phyloP scores from a whole-genome alignment of 345 rosid genomes.

The Linum trigynum region DNA sequence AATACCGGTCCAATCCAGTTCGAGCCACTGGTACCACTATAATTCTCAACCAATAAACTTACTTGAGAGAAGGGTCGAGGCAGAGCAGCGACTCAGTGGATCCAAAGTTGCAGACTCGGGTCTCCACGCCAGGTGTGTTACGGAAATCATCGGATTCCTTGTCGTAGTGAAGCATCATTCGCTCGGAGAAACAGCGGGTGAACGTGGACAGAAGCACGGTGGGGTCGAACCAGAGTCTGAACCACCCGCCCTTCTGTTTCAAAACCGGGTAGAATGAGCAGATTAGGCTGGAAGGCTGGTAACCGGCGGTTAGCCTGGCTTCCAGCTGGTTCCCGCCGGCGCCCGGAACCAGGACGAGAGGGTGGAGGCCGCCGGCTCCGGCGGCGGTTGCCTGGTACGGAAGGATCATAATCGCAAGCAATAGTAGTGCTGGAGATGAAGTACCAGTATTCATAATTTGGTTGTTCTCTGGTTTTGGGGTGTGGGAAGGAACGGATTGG shows the following conservation, averaged over 20 bases:
- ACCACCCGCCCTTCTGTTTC: constrained; percentile 61
- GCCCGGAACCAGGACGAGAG: constrained; percentile 70
- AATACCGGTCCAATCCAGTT: too few species aligned
- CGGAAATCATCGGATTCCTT: constrained; percentile 48
- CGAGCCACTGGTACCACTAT: too few species aligned
- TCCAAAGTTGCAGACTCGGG: constrained; percentile 56
- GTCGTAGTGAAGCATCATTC: constrained; percentile 66
- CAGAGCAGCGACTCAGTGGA: constrained; percentile 58
- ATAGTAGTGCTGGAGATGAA: not conserved
- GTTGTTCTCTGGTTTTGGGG: not conserved
- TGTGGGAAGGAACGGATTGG: too few species aligned
- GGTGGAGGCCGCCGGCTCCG: constrained; percentile 37
- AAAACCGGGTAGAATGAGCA: constrained; percentile 44
- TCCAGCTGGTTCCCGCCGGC: constrained; percentile 86
- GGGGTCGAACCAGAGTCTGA: constrained; percentile 79
- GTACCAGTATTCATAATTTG: not conserved
- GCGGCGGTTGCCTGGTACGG: constrained; percentile 19
- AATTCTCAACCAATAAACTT: constrained; percentile 6
- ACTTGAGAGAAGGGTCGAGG: constrained; percentile 69
- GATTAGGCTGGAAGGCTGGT: constrained; percentile 41
- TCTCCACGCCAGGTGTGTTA: constrained; percentile 70
- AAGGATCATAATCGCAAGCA: constrained; percentile 20
- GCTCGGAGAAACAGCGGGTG: constrained; percentile 59
- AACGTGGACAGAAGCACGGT: constrained; percentile 54
- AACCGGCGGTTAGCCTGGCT: constrained; percentile 47